Evolutionary conservation across 768 basidiomycete species (phyloP).

Genomic region (Lactarius hengduanensis): DNA sequence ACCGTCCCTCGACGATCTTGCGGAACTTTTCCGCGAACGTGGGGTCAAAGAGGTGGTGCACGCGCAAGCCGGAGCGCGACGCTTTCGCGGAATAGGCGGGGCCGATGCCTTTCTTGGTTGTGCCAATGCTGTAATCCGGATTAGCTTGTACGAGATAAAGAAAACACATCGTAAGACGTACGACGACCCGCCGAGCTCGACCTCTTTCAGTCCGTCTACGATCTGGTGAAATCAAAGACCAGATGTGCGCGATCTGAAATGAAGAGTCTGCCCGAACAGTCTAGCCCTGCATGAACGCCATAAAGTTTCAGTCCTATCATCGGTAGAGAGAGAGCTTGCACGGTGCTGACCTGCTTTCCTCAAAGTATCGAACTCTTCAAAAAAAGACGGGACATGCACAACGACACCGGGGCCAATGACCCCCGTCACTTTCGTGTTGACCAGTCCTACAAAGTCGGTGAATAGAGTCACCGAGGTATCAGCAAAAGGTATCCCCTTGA

Average conservation of each 20-base stretch:
- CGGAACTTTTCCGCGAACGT: slow-evolving; percentile 91
- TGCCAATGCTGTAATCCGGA: slow-evolving; percentile 73
- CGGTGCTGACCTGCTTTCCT: slow-evolving; percentile 69
- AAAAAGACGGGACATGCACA: slow-evolving; percentile 93
- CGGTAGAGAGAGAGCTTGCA: background rate
- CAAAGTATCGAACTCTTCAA: slow-evolving; percentile 85
- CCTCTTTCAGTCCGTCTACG: slow-evolving; percentile 97
- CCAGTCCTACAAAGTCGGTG: slow-evolving; percentile 53
- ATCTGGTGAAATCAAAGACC: slow-evolving; percentile 99
- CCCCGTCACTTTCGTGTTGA: slow-evolving; percentile 82
- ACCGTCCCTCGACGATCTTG: slow-evolving; percentile 92
- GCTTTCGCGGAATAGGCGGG: slow-evolving; percentile 98
- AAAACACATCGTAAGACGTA: slow-evolving; percentile 33
- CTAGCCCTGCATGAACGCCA: slow-evolving; percentile 58
- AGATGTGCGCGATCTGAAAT: slow-evolving; percentile 96
- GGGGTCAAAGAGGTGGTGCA: slow-evolving; percentile 93
- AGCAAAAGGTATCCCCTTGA: background rate
- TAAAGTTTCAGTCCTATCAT: background rate
- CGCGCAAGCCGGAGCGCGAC: slow-evolving; percentile 90
- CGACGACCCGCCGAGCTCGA: slow-evolving; percentile 91
- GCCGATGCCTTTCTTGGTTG: slow-evolving; percentile 97
- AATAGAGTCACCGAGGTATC: background rate
- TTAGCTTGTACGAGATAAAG: slow-evolving; percentile 1
- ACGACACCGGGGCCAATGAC: slow-evolving; percentile 96
- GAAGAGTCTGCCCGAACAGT: slow-evolving; percentile 81